A percentile compares a stretch with the other conserved stretches of the same genome.
phyloP scores from a whole-genome alignment of 2,329 filamentous ascomycete genomes.

The Sclerotiophoma versabilis region DNA sequence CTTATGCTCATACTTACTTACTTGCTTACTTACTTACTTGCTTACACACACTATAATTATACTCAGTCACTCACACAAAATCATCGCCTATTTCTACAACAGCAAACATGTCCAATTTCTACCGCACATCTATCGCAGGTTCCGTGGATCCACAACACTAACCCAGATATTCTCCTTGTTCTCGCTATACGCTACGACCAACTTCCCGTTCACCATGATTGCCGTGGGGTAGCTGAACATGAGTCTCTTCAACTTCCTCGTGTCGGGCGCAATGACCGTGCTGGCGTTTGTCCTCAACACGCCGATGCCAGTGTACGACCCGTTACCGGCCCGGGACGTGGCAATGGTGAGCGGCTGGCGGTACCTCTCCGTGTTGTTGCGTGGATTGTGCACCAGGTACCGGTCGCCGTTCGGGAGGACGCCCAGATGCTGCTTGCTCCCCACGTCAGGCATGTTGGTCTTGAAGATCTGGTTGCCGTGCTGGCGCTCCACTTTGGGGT shows the following conservation, averaged over 20 bases:
- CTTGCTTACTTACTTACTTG: too few relatives aligned
- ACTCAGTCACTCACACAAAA: too few relatives aligned
- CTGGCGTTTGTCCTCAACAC: slow-evolving; percentile 22
- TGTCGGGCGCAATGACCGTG: slow-evolving; percentile 19
- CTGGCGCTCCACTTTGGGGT: slow-evolving; percentile 13
- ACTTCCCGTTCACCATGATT: slow-evolving; percentile 16
- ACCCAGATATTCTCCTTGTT: slow-evolving; percentile 27
- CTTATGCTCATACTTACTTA: too few relatives aligned
- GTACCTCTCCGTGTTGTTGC: slow-evolving; percentile 16
- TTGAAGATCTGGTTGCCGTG: slow-evolving; percentile 18
- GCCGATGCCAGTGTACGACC: slow-evolving; percentile 18
- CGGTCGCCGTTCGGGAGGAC: slow-evolving; percentile 12
- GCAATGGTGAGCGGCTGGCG: slow-evolving; percentile 22
- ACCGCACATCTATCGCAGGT: slow-evolving; percentile 3
- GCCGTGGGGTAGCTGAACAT: slow-evolving; percentile 25
- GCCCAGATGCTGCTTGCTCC: slow-evolving; percentile 21
- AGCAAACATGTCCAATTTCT: too few relatives aligned
- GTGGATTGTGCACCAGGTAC: slow-evolving; percentile 21
- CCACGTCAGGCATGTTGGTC: slow-evolving; percentile 23
- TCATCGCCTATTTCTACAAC: too few relatives aligned
- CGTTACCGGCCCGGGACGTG: slow-evolving; percentile 3
- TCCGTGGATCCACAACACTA: slow-evolving; percentile 17
- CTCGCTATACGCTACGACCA: slow-evolving; percentile 22
- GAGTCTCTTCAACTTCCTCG: slow-evolving; percentile 17
- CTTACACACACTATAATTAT: too few relatives aligned